Evolutionary conservation across 2,329 filamentous ascomycete species (phyloP), one percentile per base, ranked within the genome.

Genomic region (Epichloe scottii): DNA sequence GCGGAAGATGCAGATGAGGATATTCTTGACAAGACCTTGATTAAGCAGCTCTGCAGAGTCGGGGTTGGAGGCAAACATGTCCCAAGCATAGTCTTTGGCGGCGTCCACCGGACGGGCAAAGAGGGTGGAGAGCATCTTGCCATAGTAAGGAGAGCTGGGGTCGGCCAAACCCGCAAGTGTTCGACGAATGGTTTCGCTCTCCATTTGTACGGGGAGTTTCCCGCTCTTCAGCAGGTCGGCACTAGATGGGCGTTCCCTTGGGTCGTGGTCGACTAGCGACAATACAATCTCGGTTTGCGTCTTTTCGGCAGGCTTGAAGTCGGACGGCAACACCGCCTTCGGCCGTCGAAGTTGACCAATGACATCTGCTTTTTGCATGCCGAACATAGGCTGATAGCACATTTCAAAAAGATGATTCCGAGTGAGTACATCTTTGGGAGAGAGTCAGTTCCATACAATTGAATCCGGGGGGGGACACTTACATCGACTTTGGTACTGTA

Each of bases 361-460:
- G 4, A 82, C 77, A 48, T 75, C 68, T 2, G 77, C 78, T 55
- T 81, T 76, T 59, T 84, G 76, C 79, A 84, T 84, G 4, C 80
- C 81, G 63, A 83, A 73, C 68, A 84, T 78, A 0, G 79, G 74
- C 35, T 73, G 68, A 56, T 83, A 90, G 61, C 87, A 94, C 93
- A 98, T 98, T 67, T 98, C 93, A 58, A 96, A 97, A 98, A 95
- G 52, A 98, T 97, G 56, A 98, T 87, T 0, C 93, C 93, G 41
- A 98, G 75, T 0, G 91, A 96, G 64, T 93, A 98, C 91, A 98
- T 97, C 77, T 82, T 51, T 17, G 33, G 30, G 11, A 12, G n/a
- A 38, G 2, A 2, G 33, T 43, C 26, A 44, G 48, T 44, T 19
- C 40, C 14, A 35, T 10, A 26, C 3, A 14, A 26, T 14, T 14